Conservation (phyloP, 139 green algal genomes). For the Axilococcus clingmanii region DNA sequence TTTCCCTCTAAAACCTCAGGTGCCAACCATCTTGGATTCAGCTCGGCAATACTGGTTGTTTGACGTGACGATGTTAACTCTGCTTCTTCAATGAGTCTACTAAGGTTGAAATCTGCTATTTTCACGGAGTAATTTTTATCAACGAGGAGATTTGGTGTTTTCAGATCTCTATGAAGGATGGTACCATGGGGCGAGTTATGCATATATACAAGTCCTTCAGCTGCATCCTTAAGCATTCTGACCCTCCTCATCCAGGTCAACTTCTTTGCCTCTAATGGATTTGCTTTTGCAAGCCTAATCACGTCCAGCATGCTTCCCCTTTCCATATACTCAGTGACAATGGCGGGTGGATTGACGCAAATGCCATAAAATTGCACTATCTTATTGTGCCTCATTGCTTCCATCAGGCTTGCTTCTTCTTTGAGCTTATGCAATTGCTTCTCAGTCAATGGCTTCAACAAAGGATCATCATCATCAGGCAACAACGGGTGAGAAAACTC, state of each 20-base stretch:
- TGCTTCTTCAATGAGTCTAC: not conserved
- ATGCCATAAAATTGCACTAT: not conserved
- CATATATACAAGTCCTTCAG: conserved; percentile 6
- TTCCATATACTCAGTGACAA: conserved; percentile 5
- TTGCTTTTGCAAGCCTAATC: not conserved
- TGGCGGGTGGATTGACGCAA: not conserved
- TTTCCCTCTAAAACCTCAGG: conserved; percentile 1
- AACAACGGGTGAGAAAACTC: too few relatives aligned
- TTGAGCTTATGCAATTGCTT: not conserved
- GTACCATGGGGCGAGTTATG: not conserved
- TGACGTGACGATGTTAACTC: not conserved
- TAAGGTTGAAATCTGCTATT: conserved; percentile 10
- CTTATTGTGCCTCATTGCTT: conserved; percentile 2
- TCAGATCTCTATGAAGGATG: conserved; percentile 10
- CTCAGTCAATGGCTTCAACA: not conserved
- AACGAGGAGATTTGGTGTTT: conserved; percentile 7
- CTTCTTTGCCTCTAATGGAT: not conserved
- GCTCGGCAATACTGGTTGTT: not conserved
- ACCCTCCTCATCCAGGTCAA: conserved; percentile 2
- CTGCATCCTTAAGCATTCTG: not conserved
- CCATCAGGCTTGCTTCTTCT: conserved; percentile 3
- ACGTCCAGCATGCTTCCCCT: not conserved
- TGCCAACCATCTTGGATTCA: conserved; percentile 8
- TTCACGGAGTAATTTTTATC: not conserved
- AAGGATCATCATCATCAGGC: not conserved